These are phyloP conservation scores for Cutaneotrichosporon dermatis DNA, from an alignment of 1,284 basidiomycete species.

Conservation along the genomic window DNA sequence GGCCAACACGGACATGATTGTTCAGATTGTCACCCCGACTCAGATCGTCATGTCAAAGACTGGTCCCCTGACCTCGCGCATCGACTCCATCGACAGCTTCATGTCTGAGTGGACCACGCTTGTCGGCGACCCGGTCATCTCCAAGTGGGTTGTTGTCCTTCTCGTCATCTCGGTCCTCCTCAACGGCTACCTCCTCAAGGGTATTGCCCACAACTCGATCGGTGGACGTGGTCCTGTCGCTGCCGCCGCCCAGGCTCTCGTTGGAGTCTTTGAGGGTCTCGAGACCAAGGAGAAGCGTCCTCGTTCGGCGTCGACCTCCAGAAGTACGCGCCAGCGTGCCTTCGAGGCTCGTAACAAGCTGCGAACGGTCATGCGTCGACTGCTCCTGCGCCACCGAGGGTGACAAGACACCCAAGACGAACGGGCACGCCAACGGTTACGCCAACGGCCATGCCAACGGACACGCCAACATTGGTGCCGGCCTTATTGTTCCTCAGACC, in stretches of 20 bases:
- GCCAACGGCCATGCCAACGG: slow-evolving; percentile 12
- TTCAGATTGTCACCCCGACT: slow-evolving; percentile 68
- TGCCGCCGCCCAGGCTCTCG: slow-evolving; percentile 51
- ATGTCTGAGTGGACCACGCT: slow-evolving; percentile 92
- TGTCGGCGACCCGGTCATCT: slow-evolving; percentile 89
- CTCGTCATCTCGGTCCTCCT: slow-evolving; percentile 82
- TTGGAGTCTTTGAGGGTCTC: slow-evolving; percentile 44
- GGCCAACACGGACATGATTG: slow-evolving; percentile 56
- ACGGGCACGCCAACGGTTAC: slow-evolving; percentile 12
- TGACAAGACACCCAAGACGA: slow-evolving; percentile 22
- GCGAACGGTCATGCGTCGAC: slow-evolving; percentile 3
- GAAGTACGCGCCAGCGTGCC: slow-evolving; percentile 12
- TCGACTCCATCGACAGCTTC: slow-evolving; percentile 68
- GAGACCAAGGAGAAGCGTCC: slow-evolving; percentile 15
- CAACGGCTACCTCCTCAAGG: slow-evolving; percentile 90
- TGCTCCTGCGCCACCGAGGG: slow-evolving; percentile 8
- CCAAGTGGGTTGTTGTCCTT: slow-evolving; percentile 91
- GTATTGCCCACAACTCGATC: slow-evolving; percentile 53
- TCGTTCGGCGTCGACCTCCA: slow-evolving; percentile 14
- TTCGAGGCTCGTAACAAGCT: slow-evolving; percentile 10
- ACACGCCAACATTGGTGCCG: slow-evolving; percentile 7
- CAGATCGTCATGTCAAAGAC: slow-evolving; percentile 53
- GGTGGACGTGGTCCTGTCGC: slow-evolving; percentile 50
- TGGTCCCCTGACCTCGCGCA: slow-evolving; percentile 31
- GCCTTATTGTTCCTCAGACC: slow-evolving; percentile 24